A percentile compares a stretch with the other conserved stretches of the same genome.
Conservation (phyloP, 345 rosid genomes). For the Diplotaxis tenuifolia region DNA sequence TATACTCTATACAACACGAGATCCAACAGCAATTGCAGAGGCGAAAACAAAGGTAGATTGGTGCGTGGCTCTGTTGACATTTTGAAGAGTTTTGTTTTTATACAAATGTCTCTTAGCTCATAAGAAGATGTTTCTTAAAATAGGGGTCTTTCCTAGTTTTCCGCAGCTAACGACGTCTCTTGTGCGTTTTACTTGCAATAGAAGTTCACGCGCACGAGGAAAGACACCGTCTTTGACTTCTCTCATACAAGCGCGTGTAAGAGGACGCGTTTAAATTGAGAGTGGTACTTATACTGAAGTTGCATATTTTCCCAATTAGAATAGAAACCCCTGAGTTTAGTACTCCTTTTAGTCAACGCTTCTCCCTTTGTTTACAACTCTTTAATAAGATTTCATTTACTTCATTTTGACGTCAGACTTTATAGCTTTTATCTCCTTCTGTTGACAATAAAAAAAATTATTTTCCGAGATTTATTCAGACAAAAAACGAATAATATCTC, state of each 20-base stretch:
- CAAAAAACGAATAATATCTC: conserved; percentile 25
- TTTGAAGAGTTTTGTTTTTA: background rate
- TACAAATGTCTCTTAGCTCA: background rate
- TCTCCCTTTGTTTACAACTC: conserved; percentile 4
- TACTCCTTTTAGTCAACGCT: conserved; percentile 27
- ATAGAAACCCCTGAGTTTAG: conserved; percentile 28
- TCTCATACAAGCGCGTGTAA: conserved; percentile 12
- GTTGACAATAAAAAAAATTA: background rate
- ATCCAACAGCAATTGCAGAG: conserved; percentile 23
- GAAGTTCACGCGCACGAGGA: background rate
- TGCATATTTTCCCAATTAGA: background rate
- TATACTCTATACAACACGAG: conserved; percentile 9
- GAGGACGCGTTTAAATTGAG: background rate
- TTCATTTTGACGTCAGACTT: conserved; percentile 17
- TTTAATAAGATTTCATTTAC: background rate
- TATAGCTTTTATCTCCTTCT: background rate
- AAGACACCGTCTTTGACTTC: conserved; percentile 6
- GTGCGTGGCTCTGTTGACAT: conserved; percentile 23
- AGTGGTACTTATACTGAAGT: conserved; percentile 5
- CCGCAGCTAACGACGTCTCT: conserved; percentile 11
- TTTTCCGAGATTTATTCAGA: background rate
- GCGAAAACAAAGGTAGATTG: conserved; percentile 7
- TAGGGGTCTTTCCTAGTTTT: conserved; percentile 5
- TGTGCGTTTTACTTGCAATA: background rate
- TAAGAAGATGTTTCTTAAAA: background rate